Base-by-base conservation (phyloP, 129 eudicot genomes). In the Helianthus annuus region DNA sequence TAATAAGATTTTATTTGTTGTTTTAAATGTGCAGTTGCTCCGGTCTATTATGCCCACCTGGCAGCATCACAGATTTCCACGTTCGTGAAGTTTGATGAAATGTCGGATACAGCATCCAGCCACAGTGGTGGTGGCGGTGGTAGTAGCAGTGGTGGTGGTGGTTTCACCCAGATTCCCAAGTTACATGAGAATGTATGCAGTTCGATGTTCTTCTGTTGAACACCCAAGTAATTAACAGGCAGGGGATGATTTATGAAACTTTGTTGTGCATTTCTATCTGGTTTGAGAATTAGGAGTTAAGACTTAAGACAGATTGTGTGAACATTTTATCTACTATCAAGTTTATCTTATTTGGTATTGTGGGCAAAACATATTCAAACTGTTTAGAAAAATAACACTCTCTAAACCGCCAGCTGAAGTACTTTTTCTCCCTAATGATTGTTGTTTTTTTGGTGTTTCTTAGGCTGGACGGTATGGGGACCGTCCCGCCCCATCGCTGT, bases 131-230 rank as follows among this genome's bases (percentile, higher is more conserved):
- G 90, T 39, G 75, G 65, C 2, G 66, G 84, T 0, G 22, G 22
- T 19, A 19, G 22, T 19, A 19, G 22, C 0, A 91, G 95, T n/a
- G 85, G 91, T 2, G 90, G 90, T 39, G 75, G 65, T 4, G 66
- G 84, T 0, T 84, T 93, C 34, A 83, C 89, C 12, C 86, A 78
- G 39, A 48, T 93, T 9, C 98, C 98, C 0, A 63, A 49, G 58
- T 84, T 93, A 46, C 74, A 93, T 34, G 66, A 80, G 1, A 80
- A 78, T 10, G 90, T 93, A 6, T 39, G 80, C 78, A 83, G 74
- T 27, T 81, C 98, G 0, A 93, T 93, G 98, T 93, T 93, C 90
- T 93, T 93, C 68, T 91, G 97, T 17, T 91, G 78, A 79, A 59
- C 66, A 42, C 8, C 16, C 3, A 40, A 6, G 45, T 40, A 3